Base-by-base conservation (phyloP, 148 eudicot genomes). In the Nyssa sinensis region DNA sequence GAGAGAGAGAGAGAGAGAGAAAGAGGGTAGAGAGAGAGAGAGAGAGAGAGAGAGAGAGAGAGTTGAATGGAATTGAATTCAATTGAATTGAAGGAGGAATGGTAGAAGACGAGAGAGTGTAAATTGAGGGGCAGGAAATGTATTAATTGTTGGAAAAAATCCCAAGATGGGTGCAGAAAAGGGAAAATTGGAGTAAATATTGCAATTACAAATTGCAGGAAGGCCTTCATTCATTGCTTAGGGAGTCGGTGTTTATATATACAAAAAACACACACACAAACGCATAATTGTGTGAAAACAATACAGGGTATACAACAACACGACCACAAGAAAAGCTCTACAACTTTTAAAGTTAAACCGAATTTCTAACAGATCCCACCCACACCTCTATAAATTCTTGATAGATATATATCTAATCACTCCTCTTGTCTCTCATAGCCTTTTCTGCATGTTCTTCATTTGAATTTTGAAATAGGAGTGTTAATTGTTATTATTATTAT, bases 361-460 rank as follows among this genome's bases (percentile, higher is more conserved):
- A 75, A 82, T 79, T 75, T 71, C 82, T 70, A 80, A 84, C 84
- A 84, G 78, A 81, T 84, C 81, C 84, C n/a, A 84, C 78, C 59
- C 59, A 55, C 59, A 55, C 59, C 59, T 1, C 19, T 55, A 17
- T 55, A 55, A 55, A 55, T 55, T 55, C 7, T n/a, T 55, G 59
- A 55, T 55, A 21, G 23, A 5, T 55, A 55, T 55, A 23, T 55
- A 55, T 55, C 23, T 55, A n/a, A 17, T 44, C 9, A 7, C 3
- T 39, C n/a, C n/a, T n/a, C n/a, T n/a, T 37, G 44, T 37, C 9
- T 37, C 44, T 37, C 4, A 9, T 4, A 37, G 5, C 9, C 44
- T 3, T 4, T 37, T 3, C 44, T 37, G 44, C 9, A n/a, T 37
- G 44, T 37, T 37, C 9, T 49, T 14, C 21, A 17, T 49, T 9